A percentile compares a stretch with the other conserved stretches of the same genome.
phyloP scores from a whole-genome alignment of 2,329 filamentous ascomycete genomes.

The Cladophialophora psammophila region DNA sequence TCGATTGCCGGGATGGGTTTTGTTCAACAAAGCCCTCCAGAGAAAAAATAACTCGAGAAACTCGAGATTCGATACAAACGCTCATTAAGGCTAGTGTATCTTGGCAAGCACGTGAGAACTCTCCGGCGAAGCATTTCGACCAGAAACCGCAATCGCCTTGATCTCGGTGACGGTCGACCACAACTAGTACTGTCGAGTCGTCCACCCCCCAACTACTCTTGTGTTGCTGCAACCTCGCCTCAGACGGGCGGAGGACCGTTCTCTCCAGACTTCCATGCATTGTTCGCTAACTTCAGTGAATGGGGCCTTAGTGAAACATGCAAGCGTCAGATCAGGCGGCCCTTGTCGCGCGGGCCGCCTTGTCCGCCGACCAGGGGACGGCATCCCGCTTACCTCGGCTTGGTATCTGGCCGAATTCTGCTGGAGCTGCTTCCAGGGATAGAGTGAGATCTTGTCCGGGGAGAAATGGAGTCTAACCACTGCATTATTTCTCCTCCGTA shows the following conservation, averaged over 20 bases:
- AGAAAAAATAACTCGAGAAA: background rate
- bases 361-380: background rate
- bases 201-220: background rate
- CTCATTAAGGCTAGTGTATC: background rate
- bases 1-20: background rate
- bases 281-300: background rate
- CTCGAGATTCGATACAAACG: background rate
- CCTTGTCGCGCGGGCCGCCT: background rate
- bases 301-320: background rate
- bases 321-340: background rate
- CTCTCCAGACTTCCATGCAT: background rate
- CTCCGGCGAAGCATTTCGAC: background rate
- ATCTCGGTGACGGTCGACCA: background rate
- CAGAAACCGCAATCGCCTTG: background rate
- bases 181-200: background rate
- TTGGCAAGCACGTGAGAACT: background rate
- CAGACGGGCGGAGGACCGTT: background rate
- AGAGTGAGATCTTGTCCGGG: background rate
- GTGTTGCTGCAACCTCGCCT: background rate
- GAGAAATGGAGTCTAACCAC: background rate
- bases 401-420: background rate
- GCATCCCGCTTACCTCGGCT: background rate
- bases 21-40: background rate
- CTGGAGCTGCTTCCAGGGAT: background rate
- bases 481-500: background rate